Percentiles rank a stretch among this genome's conserved stretches.
These are phyloP conservation scores for Penicillium lividum DNA, from an alignment of 495 filamentous ascomycete genomes.

Conservation along the genomic window DNA sequence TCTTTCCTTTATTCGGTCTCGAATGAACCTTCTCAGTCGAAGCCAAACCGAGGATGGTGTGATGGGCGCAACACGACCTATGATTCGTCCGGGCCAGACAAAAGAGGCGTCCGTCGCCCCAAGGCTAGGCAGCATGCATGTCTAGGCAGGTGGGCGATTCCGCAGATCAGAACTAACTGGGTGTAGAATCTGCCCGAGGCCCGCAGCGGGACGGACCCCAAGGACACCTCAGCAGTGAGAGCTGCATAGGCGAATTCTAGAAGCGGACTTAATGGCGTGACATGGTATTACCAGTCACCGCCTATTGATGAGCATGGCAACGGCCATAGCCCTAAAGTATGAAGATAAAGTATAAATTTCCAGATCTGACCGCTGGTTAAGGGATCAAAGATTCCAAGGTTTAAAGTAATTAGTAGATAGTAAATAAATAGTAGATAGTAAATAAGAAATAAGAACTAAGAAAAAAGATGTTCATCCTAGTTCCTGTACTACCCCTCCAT, in stretches of 20 bases:
- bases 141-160: constrained; percentile 12
- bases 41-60: constrained; percentile 16
- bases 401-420: too few relatives aligned
- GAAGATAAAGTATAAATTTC: background rate
- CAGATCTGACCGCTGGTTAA: constrained; percentile 17
- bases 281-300: constrained; percentile 3
- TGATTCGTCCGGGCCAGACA: constrained; percentile 18
- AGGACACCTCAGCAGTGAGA: constrained; percentile 10
- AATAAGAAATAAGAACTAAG: too few relatives aligned
- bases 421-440: too few relatives aligned
- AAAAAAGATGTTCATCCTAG: too few relatives aligned
- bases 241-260: constrained; percentile 26
- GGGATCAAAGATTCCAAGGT: too few relatives aligned
- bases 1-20: background rate
- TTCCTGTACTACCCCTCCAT: background rate
- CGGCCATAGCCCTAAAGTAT: too few relatives aligned
- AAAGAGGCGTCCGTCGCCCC: constrained; percentile 12
- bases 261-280: constrained; percentile 25
- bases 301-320: background rate
- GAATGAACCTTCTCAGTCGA: constrained; percentile 2
- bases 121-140: constrained; percentile 7
- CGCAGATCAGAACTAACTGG: constrained; percentile 19
- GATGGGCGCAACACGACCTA: constrained; percentile 16
- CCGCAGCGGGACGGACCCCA: constrained; percentile 18
- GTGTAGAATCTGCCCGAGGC: constrained; percentile 10